Conservation (phyloP, 164 flowering plant genomes). For the Stephania japonica region DNA sequence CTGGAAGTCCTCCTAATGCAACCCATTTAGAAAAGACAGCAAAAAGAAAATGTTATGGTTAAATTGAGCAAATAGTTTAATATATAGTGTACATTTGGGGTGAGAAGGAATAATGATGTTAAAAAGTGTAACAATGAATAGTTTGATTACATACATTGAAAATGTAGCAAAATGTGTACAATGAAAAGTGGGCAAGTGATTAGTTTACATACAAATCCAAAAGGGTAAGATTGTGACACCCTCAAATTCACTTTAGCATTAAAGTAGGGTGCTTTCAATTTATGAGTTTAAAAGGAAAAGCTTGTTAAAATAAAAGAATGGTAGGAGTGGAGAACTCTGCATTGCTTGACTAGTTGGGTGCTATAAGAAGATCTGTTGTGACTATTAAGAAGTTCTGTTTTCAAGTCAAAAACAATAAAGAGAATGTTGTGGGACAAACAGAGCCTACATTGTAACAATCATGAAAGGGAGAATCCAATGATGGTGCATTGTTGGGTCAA, state of each 20-base stretch:
- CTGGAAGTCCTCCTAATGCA: too few species aligned
- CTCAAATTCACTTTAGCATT: not conserved
- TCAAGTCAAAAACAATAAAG: not conserved
- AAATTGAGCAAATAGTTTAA: not conserved
- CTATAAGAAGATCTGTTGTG: not conserved
- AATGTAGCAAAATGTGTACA: not conserved
- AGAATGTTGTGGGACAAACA: constrained; percentile 1
- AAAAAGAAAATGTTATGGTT: not conserved
- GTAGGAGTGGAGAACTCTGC: not conserved
- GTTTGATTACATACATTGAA: not conserved
- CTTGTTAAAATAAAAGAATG: not conserved
- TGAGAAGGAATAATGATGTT: not conserved
- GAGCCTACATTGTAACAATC: not conserved
- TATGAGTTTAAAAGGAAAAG: not conserved
- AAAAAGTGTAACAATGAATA: not conserved
- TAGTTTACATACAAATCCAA: not conserved
- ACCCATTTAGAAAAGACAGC: too few species aligned
- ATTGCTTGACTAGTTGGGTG: not conserved
- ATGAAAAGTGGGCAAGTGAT: not conserved
- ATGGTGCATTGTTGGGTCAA: not conserved
- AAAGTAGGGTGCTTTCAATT: not conserved
- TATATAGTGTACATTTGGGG: not conserved
- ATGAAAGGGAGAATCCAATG: constrained; percentile 6
- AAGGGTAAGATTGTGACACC: not conserved
- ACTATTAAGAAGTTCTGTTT: not conserved